Evolutionary conservation across 176 grass and related monocot species (phyloP), one percentile per base, ranked within the genome.

Genomic region (Eleusine indica): DNA sequence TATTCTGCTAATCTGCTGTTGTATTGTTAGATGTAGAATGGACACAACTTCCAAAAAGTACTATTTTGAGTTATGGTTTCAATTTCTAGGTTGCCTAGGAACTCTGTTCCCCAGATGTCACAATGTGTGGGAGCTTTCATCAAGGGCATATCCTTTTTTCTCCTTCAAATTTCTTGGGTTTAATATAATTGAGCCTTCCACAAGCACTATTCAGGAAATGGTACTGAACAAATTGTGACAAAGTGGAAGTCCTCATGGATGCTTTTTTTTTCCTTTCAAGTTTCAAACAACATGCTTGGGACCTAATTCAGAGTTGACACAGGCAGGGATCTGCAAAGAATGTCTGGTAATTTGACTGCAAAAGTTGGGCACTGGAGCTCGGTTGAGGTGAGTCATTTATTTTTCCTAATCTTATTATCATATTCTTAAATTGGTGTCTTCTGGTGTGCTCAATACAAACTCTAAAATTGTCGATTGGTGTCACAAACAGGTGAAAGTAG

Each of bases 281-380:
- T 80, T 87, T 17, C 7, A 2, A 51, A 74, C 22, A 86, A 83
- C 46, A 49, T 84, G 39, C 70, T 22, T 53, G 81, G 76, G 56
- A 62, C 70, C 51, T 91, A 93, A 95, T 91, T 92, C 72, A 84
- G 75, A 80, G 74, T 80, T 88, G 68, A 83, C 91, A 86, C 92
- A 98, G 89, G 77, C 89, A 98, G 96, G 91, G 96, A 98, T 94
- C 87, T 98, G 86, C 96, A 98, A 85, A 88, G 87, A 80, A 94
- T 98, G 79, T 95, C 91, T 94, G 89, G 93, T 91, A 98, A 98
- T 87, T 73, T 60, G 76, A 87, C 87, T 35, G 83, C 91, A 77
- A 92, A 89, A 94, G 95, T 98, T 81, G 96, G 93, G 46, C 68
- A 91, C 66, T 90, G 90, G 91, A 95, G 77, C 22, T 78, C 63